These are phyloP conservation scores for Austroboletus novae-zelandiae DNA, from an alignment of 1,284 basidiomycete species.

Conservation along the genomic window DNA sequence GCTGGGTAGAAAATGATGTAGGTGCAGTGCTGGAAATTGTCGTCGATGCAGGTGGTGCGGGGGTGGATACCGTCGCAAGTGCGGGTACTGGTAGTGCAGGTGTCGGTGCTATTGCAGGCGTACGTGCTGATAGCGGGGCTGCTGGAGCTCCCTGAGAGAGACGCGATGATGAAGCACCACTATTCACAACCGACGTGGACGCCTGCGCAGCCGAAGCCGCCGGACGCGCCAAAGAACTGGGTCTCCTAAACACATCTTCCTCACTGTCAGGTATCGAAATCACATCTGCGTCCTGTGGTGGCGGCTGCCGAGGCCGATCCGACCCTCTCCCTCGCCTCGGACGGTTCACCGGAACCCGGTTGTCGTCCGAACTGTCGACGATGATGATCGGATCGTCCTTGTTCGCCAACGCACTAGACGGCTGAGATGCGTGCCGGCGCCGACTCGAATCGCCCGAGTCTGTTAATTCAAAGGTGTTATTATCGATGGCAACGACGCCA, in stretches of 20 bases:
- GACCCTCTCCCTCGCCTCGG: background rate
- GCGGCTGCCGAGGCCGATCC: slow-evolving; percentile 3
- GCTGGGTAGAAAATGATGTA: background rate
- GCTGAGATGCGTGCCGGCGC: slow-evolving; percentile 2
- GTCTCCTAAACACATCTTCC: slow-evolving; percentile 3
- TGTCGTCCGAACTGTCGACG: slow-evolving; percentile 23
- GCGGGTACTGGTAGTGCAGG: background rate
- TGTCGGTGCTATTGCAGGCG: background rate
- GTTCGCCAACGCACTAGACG: background rate
- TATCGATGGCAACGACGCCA: background rate
- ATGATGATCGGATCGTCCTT: slow-evolving; percentile 27
- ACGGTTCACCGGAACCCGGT: background rate
- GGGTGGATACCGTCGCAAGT: background rate
- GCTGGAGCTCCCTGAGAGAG: background rate
- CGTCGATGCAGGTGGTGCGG: background rate
- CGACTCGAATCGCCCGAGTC: slow-evolving; percentile 18
- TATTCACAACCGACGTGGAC: background rate
- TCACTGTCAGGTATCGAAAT: slow-evolving; percentile 32
- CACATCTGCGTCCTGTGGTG: slow-evolving; percentile 20
- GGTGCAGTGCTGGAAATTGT: background rate
- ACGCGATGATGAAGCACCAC: background rate
- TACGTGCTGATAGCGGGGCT: background rate
- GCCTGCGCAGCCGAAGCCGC: background rate
- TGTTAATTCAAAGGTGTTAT: slow-evolving; percentile 12
- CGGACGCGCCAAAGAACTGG: background rate